phyloP scores from a whole-genome alignment of 2,329 filamentous ascomycete genomes.

The Harringtonia aguacate region DNA sequence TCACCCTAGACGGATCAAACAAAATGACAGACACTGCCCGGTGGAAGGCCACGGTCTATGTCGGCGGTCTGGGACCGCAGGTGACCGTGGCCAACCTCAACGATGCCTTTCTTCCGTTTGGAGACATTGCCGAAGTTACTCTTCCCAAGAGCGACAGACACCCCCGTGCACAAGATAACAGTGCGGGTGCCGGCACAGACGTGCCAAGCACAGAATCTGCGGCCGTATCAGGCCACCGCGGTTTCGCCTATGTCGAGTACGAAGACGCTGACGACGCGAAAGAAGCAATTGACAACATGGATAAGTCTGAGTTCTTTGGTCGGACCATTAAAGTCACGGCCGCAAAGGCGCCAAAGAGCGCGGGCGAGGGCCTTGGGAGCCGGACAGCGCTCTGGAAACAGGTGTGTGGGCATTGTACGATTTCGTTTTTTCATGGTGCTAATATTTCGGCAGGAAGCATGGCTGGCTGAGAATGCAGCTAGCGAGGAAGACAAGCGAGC shows the following conservation, averaged over 20 bases:
- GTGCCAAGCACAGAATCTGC: not conserved
- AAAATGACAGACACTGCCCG: constrained; percentile 73
- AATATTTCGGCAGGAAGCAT: constrained; percentile 60
- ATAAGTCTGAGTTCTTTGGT: constrained; percentile 90
- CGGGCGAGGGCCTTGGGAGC: constrained; percentile 78
- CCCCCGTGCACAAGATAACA: constrained; percentile 35
- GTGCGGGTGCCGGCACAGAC: not conserved
- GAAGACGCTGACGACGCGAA: constrained; percentile 76
- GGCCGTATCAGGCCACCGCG: constrained; percentile 47
- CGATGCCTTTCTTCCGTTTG: constrained; percentile 92
- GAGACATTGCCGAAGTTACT: constrained; percentile 85
- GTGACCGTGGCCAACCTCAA: constrained; percentile 69
- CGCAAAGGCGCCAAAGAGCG: constrained; percentile 85
- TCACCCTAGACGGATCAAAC: not conserved
- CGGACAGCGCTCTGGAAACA: constrained; percentile 96
- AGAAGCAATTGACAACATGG: constrained; percentile 98
- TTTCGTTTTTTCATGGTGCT: constrained; percentile 4
- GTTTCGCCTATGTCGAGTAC: constrained; percentile 95
- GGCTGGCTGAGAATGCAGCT: constrained; percentile 79
- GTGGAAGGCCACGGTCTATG: constrained; percentile 85
- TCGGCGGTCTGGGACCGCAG: constrained; percentile 74
- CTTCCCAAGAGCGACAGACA: constrained; percentile 80
- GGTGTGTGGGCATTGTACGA: constrained; percentile 42
- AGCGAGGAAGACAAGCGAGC: constrained; percentile 65
- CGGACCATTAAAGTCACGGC: constrained; percentile 83